A percentile compares a stretch with the other conserved stretches of the same genome.
Evolutionary conservation across 352 stramenopile genomes (phyloP).

Genomic region (Phytopythium oedochilum): DNA sequence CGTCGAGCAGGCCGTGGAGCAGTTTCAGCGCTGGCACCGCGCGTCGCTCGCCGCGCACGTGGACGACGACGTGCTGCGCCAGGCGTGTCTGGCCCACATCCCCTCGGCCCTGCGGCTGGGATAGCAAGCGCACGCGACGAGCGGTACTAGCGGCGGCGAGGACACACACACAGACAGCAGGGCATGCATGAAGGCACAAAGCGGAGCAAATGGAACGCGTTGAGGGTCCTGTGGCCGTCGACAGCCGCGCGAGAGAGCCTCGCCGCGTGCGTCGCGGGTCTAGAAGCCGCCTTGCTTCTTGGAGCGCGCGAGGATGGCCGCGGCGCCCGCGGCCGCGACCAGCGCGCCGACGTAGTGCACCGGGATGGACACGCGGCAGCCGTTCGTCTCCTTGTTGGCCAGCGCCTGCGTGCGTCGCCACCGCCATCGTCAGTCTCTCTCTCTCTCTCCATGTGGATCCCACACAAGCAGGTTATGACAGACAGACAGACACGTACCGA

Average conservation of each 20-base stretch:
- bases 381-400: constrained; percentile 73
- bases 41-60: constrained; percentile 34
- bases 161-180: not conserved
- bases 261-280: no score
- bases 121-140: not conserved
- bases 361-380: constrained; percentile 71
- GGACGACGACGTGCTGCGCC: constrained; percentile 49
- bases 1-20: constrained; percentile 95
- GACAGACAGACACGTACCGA: constrained; percentile 35
- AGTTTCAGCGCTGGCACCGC: constrained; percentile 94
- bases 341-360: constrained; percentile 65
- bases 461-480: no score
- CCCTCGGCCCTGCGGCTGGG: constrained; percentile 47
- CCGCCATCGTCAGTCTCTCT: not conserved
- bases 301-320: constrained; percentile 33
- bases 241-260: not conserved
- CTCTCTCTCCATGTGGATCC: no score
- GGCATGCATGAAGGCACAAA: no score
- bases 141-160: not conserved
- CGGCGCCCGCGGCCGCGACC: constrained; percentile 38
- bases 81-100: constrained; percentile 52
- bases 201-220: no score
- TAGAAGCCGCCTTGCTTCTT: constrained; percentile 21
- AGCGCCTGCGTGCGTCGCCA: constrained; percentile 33
- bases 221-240: not conserved